phyloP scores from a whole-genome alignment of 1,284 basidiomycete genomes.

The Volvariella volvacea region DNA sequence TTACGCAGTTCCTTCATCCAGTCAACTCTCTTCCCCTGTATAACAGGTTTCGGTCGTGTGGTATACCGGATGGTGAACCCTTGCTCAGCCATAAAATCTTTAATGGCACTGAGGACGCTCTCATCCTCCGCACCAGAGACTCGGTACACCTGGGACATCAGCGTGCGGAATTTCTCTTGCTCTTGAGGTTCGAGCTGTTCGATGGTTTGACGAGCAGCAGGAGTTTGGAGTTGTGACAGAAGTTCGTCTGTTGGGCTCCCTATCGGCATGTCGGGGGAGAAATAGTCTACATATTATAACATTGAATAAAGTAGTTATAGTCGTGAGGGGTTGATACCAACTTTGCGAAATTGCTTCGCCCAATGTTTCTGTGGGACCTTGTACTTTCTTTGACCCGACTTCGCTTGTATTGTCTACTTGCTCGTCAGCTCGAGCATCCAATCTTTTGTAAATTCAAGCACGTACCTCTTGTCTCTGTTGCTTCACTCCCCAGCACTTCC shows the following conservation, averaged over 20 bases:
- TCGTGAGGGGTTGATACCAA: not conserved
- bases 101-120: conserved; percentile 7
- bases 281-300: not conserved
- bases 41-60: conserved; percentile 1
- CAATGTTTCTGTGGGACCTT: no score
- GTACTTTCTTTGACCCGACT: no score
- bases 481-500: not conserved
- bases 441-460: no score
- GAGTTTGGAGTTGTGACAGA: conserved; percentile 8
- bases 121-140: conserved; percentile 8
- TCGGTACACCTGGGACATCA: conserved; percentile 5
- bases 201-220: conserved; percentile 4
- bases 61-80: conserved; percentile 8
- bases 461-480: no score
- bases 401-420: no score
- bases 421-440: no score
- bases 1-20: no score
- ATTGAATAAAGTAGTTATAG: not conserved
- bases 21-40: not conserved
- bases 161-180: conserved; percentile 5
- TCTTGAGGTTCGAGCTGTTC: conserved; percentile 9
- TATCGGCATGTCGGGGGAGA: conserved; percentile 1
- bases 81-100: conserved; percentile 9
- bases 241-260: conserved; percentile 10
- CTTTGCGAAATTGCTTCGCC: not conserved